These are phyloP conservation scores for Isabelozyma heimii DNA, from an alignment of 805 yeast genomes.

Conservation along the genomic window DNA sequence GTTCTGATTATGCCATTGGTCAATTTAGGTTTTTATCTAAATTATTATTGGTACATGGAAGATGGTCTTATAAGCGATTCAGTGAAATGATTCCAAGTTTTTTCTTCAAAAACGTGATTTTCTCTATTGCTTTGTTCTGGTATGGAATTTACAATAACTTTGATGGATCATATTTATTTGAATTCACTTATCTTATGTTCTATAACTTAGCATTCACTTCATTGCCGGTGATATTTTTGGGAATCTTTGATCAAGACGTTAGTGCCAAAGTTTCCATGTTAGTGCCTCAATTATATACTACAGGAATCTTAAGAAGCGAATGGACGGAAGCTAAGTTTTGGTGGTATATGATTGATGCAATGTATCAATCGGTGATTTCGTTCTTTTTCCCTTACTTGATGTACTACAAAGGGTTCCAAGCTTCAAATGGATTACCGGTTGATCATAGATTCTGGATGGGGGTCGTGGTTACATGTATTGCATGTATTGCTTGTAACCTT, in stretches of 20 bases:
- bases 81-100: conserved; percentile 83
- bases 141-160: conserved; percentile 71
- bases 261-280: conserved; percentile 63
- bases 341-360: conserved; percentile 74
- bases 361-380: conserved; percentile 69
- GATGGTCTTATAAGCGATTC: conserved; percentile 82
- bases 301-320: conserved; percentile 70
- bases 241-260: conserved; percentile 80
- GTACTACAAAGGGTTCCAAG: conserved; percentile 27
- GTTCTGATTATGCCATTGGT: conserved; percentile 82
- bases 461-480: conserved; percentile 60
- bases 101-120: conserved; percentile 76
- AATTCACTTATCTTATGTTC: conserved; percentile 76
- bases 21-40: conserved; percentile 73
- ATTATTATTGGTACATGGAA: conserved; percentile 71
- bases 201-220: conserved; percentile 83
- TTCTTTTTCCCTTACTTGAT: conserved; percentile 71
- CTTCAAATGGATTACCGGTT: conserved; percentile 51
- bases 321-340: conserved; percentile 69
- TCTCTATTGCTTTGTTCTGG: conserved; percentile 75
- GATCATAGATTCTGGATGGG: conserved; percentile 79
- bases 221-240: conserved; percentile 73
- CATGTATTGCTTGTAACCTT: conserved; percentile 64
- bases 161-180: conserved; percentile 78
- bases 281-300: conserved; percentile 72